phyloP scores from a whole-genome alignment of 140 eudicot species.

The Ambrosia hybrid region DNA sequence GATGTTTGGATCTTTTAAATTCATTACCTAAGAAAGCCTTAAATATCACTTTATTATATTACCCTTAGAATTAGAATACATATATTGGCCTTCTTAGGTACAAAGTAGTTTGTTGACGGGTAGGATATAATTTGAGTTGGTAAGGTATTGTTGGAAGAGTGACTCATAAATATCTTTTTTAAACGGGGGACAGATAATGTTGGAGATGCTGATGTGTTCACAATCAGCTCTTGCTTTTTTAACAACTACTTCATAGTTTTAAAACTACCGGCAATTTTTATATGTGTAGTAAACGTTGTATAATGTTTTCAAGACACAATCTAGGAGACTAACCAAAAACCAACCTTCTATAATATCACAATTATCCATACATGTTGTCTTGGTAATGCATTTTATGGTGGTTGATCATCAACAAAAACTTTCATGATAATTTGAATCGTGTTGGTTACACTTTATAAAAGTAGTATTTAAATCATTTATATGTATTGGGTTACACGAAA shows the following conservation, averaged over 20 bases:
- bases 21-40: background rate
- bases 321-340: background rate
- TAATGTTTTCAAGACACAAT: background rate
- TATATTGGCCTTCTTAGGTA: background rate
- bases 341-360: background rate
- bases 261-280: background rate
- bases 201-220: slow-evolving; percentile 30
- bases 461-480: too few relatives aligned
- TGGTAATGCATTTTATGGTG: too few relatives aligned
- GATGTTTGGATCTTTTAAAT: background rate
- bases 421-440: too few relatives aligned
- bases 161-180: slow-evolving; percentile 9
- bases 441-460: too few relatives aligned
- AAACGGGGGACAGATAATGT: slow-evolving; percentile 21
- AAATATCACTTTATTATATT: background rate
- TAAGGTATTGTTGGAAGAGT: slow-evolving; percentile 29
- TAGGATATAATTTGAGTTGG: slow-evolving; percentile 5
- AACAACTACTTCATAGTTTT: too few relatives aligned
- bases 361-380: too few relatives aligned
- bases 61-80: background rate
- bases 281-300: background rate
- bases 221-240: background rate
- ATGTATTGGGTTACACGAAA: too few relatives aligned
- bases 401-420: too few relatives aligned
- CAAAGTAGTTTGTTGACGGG: slow-evolving; percentile 4